Evolutionary conservation across 495 filamentous ascomycete species (phyloP), one percentile per base, ranked within the genome.

Genomic region (Aspergillus avenaceus): DNA sequence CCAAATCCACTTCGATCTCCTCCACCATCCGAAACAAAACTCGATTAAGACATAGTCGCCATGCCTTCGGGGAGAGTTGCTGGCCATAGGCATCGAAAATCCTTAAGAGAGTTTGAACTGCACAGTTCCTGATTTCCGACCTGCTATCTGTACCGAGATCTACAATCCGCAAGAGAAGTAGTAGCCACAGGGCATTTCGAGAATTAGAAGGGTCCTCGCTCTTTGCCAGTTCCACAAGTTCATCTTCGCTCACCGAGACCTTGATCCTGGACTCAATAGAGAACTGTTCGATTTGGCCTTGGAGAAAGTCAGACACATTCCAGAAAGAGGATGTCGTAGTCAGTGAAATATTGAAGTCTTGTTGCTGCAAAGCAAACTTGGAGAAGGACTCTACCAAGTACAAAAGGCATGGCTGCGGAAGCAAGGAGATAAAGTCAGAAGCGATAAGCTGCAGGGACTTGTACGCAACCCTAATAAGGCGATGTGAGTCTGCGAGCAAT

Each of bases 241-340:
- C 56, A 5, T 67, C 61, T 49, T 76, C 73, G 27, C 65, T 70
- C n/a, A 74, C 62, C 1, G 68, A 61, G 31, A 65, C 50, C 41
- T 66, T 63, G 18, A 74, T 61, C 41, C 71, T 52, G 9, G 53
- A 62, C 41, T 81, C 72, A 29, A 84, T 62, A 0, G 65, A 67
- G 42, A 77, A 75, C 9, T 55, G 50, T 14, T 71, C 70, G 36
- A 71, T 79, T 22, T 72, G 69, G 32, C 61, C 66, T 41, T 75
- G 76, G 26, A 97, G 77, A 53, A 88, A 95, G 63, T 96, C 91
- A 2, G 93, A 96, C 11, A 95, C 80, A 53, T 90, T 90, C 86
- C 90, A 96, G 69, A 95, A 96, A 60, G 95, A 95, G 0, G 92
- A 95, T 9, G 93, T 86, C 1, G 90, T 91, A 13, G 95, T 97